A percentile compares a stretch with the other conserved stretches of the same genome.
Evolutionary conservation across 2,329 filamentous ascomycete genomes (phyloP).

Genomic region (Ascochyta rabiei): DNA sequence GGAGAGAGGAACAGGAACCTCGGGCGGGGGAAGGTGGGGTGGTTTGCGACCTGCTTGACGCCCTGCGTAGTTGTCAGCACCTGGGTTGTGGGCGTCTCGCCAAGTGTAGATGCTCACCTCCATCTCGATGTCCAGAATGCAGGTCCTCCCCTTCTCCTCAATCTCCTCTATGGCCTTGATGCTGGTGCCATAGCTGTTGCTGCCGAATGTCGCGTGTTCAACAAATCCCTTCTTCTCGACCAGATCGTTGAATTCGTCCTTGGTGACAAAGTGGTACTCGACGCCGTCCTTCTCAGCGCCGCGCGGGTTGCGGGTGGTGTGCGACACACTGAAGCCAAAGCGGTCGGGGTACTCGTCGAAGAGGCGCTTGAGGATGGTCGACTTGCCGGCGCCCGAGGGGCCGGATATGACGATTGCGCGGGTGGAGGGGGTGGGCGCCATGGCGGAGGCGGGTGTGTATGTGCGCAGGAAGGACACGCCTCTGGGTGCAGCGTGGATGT

Average conservation of each 20-base stretch:
- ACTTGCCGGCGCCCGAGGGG: constrained; percentile 81
- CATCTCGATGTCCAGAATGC: constrained; percentile 96
- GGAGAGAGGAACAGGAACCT: constrained; percentile 86
- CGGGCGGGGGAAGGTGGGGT: constrained; percentile 66
- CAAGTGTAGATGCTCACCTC: constrained; percentile 61
- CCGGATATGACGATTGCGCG: constrained; percentile 73
- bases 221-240: constrained; percentile 72
- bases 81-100: not conserved
- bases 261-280: constrained; percentile 75
- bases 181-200: constrained; percentile 86
- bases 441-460: constrained; percentile 14
- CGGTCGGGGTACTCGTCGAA: constrained; percentile 69
- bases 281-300: constrained; percentile 75
- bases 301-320: constrained; percentile 82
- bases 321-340: constrained; percentile 66
- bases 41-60: constrained; percentile 88
- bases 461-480: not conserved
- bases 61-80: constrained; percentile 56
- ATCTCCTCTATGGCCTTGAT: constrained; percentile 79
- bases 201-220: constrained; percentile 84
- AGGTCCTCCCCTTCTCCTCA: constrained; percentile 71
- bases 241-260: constrained; percentile 58
- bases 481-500: not conserved
- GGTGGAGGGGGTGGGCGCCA: constrained; percentile 24
- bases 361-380: constrained; percentile 75